Base-by-base conservation (phyloP, 352 stramenopile species). In the Phytophthora melonis region DNA sequence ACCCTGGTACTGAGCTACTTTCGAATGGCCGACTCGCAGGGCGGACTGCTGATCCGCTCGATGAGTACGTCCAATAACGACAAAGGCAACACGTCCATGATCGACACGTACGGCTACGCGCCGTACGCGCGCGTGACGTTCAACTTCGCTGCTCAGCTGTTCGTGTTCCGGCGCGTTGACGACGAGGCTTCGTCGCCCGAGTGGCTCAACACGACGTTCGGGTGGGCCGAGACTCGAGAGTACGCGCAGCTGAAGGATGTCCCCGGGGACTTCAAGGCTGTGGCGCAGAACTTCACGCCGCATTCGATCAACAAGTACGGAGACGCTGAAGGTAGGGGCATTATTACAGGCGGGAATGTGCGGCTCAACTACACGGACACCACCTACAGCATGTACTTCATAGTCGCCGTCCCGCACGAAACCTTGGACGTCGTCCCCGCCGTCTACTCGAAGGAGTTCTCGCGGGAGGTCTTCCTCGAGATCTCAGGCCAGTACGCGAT, bases 311-410 rank as follows among this genome's bases (percentile, higher is more conserved):
- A 96, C 76, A 83, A 87, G 57, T 94, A 94, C 63, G 84, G 84
- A 39, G 88, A 94, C 52, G 81, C 87, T 14, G 81, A 91, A 41
- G 76, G 76, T 1, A 61, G 59, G 21, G 87, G 87, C 7, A 68
- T 94, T 55, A 72, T 93, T 53, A 90, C 82, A 1, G 90, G 88
- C 11, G 67, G 68, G 23, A 97, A 96, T 56, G 54, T 93, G 4
- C 60, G 56, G 4, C 77, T 83, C 34, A 83, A 74, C 45, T 93
- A 87, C 66, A 87, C 74, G 16, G 87, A 91, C 63, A 82, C 78
- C 6, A 88, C 85, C 47, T 56, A 89, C 18, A 93, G 79, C 63
- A 95, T 96, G 88, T 97, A 97, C 80, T 94, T 96, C 55, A 87
- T 93, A 36, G 53, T 96, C 9, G 81, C 86, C 1, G 76, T 88